Evolutionary conservation across 345 rosid species (phyloP).

Genomic region (Eucalyptus erythrocorys): DNA sequence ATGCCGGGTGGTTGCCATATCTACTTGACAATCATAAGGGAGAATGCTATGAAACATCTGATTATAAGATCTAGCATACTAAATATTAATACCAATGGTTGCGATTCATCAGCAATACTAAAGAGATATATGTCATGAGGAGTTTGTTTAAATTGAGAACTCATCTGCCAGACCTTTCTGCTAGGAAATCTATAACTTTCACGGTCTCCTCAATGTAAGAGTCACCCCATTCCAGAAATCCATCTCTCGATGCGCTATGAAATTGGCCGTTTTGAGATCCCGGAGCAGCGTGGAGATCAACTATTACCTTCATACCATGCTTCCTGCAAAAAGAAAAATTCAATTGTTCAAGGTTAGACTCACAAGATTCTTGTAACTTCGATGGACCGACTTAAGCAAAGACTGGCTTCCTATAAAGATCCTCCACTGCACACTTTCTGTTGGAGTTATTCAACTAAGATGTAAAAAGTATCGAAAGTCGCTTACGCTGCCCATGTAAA

Average conservation of each 20-base stretch:
- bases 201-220: constrained; percentile 14
- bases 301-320: neutral
- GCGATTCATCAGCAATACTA: neutral
- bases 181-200: constrained; percentile 20
- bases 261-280: constrained; percentile 17
- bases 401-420: no score
- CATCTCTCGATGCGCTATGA: constrained; percentile 23
- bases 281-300: neutral
- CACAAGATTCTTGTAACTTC: no score
- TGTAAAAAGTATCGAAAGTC: neutral
- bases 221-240: constrained; percentile 23
- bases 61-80: neutral
- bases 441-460: neutral
- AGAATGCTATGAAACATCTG: neutral
- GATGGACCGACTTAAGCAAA: no score
- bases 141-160: no score
- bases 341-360: neutral
- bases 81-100: neutral
- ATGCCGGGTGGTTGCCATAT: neutral
- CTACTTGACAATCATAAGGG: neutral
- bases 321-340: neutral
- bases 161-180: neutral
- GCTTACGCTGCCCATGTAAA: no score
- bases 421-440: no score
- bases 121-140: neutral